A percentile compares a stretch with the other conserved stretches of the same genome.
phyloP scores from a whole-genome alignment of 257 asterid species.

The Misopates orontium region DNA sequence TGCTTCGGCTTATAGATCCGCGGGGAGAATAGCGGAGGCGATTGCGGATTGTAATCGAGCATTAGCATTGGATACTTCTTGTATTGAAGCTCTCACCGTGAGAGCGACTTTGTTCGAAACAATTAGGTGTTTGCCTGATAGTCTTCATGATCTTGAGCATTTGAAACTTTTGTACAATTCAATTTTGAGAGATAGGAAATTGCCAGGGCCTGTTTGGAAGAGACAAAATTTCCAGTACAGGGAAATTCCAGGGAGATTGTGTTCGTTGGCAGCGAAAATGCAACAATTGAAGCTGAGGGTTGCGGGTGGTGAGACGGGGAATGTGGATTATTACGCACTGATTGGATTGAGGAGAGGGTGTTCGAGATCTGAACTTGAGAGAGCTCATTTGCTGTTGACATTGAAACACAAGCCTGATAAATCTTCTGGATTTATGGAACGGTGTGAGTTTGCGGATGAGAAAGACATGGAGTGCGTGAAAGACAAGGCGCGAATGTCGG shows the following conservation, averaged over 20 bases:
- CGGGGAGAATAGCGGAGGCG: slow-evolving; percentile 67
- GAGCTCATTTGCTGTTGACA: slow-evolving; percentile 78
- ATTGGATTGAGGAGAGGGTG: slow-evolving; percentile 80
- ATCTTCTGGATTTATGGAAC: slow-evolving; percentile 63
- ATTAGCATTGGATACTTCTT: slow-evolving; percentile 79
- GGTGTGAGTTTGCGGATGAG: slow-evolving; percentile 81
- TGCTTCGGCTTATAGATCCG: slow-evolving; percentile 56
- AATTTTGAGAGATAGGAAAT: slow-evolving; percentile 63
- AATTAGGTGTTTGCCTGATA: slow-evolving; percentile 71
- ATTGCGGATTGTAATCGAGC: slow-evolving; percentile 77
- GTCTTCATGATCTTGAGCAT: slow-evolving; percentile 92
- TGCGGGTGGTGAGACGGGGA: slow-evolving; percentile 77
- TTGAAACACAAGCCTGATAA: slow-evolving; percentile 87
- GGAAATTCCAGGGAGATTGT: slow-evolving; percentile 83
- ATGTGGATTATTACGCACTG: slow-evolving; percentile 75
- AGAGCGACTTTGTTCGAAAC: slow-evolving; percentile 74
- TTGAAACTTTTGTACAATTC: slow-evolving; percentile 82
- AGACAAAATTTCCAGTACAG: slow-evolving; percentile 70
- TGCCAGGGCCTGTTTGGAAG: slow-evolving; percentile 83
- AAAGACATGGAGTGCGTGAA: slow-evolving; percentile 64
- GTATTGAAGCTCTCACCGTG: slow-evolving; percentile 64
- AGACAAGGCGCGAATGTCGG: slow-evolving; percentile 74
- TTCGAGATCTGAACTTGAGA: slow-evolving; percentile 71
- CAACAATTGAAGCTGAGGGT: slow-evolving; percentile 80
- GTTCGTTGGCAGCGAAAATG: slow-evolving; percentile 75